Conservation (phyloP, 805 yeast genomes). For the Ogataea glucozyma region DNA sequence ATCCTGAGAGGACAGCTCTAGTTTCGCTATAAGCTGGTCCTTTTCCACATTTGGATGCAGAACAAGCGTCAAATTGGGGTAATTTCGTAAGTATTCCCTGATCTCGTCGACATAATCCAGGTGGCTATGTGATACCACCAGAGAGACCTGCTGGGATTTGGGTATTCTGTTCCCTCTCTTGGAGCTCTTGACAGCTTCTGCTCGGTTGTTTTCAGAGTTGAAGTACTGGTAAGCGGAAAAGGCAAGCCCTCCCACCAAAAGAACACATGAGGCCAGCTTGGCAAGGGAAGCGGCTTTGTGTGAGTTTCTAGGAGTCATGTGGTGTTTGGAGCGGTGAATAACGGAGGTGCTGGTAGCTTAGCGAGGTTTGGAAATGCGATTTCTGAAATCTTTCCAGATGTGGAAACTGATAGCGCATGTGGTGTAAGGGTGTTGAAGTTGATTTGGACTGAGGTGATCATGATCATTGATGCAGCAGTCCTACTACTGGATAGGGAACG, state of each 20-base stretch:
- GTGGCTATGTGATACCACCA: constrained; percentile 22
- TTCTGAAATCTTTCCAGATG: too few species aligned
- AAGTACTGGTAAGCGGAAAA: constrained; percentile 16
- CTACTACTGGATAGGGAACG: too few species aligned
- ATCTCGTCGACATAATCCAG: constrained; percentile 12
- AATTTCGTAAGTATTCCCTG: constrained; percentile 15
- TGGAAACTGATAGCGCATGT: too few species aligned
- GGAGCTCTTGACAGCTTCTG: not conserved
- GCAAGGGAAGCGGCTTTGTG: constrained; percentile 1
- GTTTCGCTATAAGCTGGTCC: constrained; percentile 15
- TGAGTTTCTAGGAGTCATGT: constrained; percentile 6
- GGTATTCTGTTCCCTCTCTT: constrained; percentile 8
- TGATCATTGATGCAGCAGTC: too few species aligned
- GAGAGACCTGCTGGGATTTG: constrained; percentile 14
- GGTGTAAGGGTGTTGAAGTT: too few species aligned
- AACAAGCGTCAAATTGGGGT: constrained; percentile 28
- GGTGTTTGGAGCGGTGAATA: not conserved
- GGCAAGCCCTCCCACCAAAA: constrained; percentile 13
- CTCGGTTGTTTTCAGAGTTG: not conserved
- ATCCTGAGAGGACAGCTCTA: constrained; percentile 25
- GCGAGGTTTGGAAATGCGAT: too few species aligned
- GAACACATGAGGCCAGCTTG: constrained; percentile 37
- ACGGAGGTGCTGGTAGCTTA: not conserved
- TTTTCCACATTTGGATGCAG: constrained; percentile 30
- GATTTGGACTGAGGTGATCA: too few species aligned